Conservation (phyloP, 768 basidiomycete species). For the Russula brevipes region DNA sequence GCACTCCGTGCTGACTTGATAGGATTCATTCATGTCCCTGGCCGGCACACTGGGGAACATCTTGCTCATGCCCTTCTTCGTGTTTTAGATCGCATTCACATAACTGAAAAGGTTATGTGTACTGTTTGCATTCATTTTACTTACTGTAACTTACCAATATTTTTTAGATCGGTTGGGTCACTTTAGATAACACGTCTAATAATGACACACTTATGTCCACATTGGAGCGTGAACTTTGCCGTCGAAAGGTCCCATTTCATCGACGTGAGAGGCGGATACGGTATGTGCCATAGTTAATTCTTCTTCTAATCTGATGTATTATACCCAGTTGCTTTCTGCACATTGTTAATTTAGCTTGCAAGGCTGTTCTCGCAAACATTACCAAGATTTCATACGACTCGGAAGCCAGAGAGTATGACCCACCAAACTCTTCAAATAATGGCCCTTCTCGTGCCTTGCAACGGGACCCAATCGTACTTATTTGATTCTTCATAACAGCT, state of each 20-base stretch:
- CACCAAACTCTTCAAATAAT: too few species aligned
- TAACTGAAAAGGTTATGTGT: conserved; percentile 29
- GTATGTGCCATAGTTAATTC: conserved; percentile 23
- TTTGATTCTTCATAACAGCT: too few species aligned
- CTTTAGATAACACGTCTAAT: conserved; percentile 32
- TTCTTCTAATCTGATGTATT: conserved; percentile 23
- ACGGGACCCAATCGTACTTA: too few species aligned
- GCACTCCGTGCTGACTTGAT: conserved; percentile 31
- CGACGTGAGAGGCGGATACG: not conserved
- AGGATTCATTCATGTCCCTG: conserved; percentile 36
- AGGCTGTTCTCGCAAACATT: not conserved
- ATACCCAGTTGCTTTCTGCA: conserved; percentile 25
- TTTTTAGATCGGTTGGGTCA: conserved; percentile 38
- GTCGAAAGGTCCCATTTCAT: not conserved
- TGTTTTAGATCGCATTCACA: conserved; percentile 31
- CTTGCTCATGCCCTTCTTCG: conserved; percentile 34
- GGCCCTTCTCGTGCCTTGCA: too few species aligned
- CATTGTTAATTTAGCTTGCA: conserved; percentile 20
- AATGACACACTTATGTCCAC: conserved; percentile 21
- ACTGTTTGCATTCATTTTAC: not conserved
- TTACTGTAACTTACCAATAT: not conserved
- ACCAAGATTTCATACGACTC: not conserved
- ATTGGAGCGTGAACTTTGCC: not conserved
- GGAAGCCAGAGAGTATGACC: too few species aligned
- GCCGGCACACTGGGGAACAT: conserved; percentile 37